Evolutionary conservation across 1,284 basidiomycete species (phyloP), one percentile per base, ranked within the genome.

Genomic region (Cutaneotrichosporon cavernicola): DNA sequence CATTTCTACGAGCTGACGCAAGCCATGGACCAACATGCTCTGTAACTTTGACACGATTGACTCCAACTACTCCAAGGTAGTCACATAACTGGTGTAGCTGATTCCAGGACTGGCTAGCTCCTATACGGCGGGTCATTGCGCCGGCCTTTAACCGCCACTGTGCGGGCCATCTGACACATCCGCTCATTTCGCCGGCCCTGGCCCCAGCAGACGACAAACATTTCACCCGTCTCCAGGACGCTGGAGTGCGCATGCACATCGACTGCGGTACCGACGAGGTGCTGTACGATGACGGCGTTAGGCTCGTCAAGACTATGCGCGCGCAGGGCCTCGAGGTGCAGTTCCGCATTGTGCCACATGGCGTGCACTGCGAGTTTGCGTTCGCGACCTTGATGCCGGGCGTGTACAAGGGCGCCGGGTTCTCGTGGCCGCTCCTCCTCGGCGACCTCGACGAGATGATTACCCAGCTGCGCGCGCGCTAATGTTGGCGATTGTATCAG

Each of bases 321-420:
- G 22, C 32, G 7, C 31, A 53, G 30, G 58, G 62, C 4, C 30
- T 66, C 7, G 57, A 66, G 10, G 62, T 59, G 0, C 31, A 63
- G n/a, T 58, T 62, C n/a, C 50, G 52, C 10, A 36, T 56, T 36
- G 62, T 63, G 26, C 43, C 40, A 1, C 60, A 60, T 8, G 65
- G 62, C 6, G 61, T 62, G 8, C 65, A 66, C 53, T 63, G 65
- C 57, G 65, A 66, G 57, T 66, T 46, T 32, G 52, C 63, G 18
- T 58, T 64, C n/a, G 57, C 43, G 7, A 31, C 56, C 52, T 49
- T 58, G 30, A 53, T 60, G 2, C 5, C 61, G 51, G 58, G 56
- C 26, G 31, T 58, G 5, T 66, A 62, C 59, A 47, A 52, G 1
- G 65, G 62, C 11, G 58, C 60, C 3, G 65, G 65, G 2, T 66